Conservation (phyloP, 805 yeast genomes). For the Saccharomycopsis schoenii region DNA sequence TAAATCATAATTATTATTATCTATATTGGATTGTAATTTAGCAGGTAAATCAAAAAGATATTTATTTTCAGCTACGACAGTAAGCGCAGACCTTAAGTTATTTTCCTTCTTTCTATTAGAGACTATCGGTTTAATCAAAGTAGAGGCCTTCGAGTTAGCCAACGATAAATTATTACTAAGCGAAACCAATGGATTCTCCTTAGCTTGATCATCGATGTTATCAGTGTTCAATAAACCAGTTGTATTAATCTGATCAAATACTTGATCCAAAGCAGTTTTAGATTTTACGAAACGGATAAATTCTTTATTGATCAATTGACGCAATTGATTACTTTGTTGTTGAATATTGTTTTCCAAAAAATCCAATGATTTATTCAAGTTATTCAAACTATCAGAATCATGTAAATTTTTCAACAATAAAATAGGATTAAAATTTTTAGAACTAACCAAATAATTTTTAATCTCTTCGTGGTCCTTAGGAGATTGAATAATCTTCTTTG, state of each 20-base stretch:
- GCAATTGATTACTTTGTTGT: constrained; percentile 39
- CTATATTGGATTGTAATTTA: constrained; percentile 32
- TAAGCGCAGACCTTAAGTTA: constrained; percentile 39
- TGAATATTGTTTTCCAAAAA: constrained; percentile 40
- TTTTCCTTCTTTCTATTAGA: constrained; percentile 39
- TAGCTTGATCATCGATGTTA: constrained; percentile 21
- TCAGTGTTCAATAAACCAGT: constrained; percentile 23
- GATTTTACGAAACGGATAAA: constrained; percentile 55
- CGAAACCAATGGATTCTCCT: constrained; percentile 27
- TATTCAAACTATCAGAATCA: constrained; percentile 41
- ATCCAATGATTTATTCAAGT: constrained; percentile 38
- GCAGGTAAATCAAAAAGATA: constrained; percentile 50
- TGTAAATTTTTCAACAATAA: constrained; percentile 48
- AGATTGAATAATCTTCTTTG: constrained; percentile 31
- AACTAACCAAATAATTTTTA: constrained; percentile 39
- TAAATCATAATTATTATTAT: constrained; percentile 45
- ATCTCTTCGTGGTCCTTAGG: constrained; percentile 27
- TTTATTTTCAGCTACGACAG: constrained; percentile 42
- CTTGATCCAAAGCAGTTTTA: constrained; percentile 53
- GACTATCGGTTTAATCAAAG: constrained; percentile 50
- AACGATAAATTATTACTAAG: constrained; percentile 35
- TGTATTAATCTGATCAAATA: constrained; percentile 42
- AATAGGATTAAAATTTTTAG: constrained; percentile 49
- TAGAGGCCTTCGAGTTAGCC: constrained; percentile 43
- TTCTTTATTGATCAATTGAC: constrained; percentile 45